Evolutionary conservation across 2,329 filamentous ascomycete genomes (phyloP), one percentile per base, ranked within the genome.

Genomic region (Botrytis hyacinthi): DNA sequence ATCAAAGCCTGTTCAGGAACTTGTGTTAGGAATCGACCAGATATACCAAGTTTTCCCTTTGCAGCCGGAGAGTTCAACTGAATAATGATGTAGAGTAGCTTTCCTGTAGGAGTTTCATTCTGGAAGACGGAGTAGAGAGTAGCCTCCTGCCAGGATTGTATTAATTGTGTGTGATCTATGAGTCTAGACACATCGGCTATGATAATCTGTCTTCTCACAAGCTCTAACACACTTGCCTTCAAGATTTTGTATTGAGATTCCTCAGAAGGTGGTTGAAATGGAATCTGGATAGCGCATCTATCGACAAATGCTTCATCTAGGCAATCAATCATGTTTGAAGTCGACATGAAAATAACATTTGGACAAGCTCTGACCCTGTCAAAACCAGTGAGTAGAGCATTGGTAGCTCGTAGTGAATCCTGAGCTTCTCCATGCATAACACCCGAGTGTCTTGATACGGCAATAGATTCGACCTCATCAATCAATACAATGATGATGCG

Each of bases 391-490:
- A 81, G 73, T 6, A 81, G 76, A n/a, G 80, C 77, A 74, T 81
- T 81, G 6, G 80, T 81, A 3, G 79, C 80, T 65, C 80, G 75
- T 29, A 81, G 48, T 2, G 80, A 77, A 66, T 81, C 80, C 46
- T 79, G 78, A 1, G 75, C 76, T 51, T 81, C 80, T 20, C 77
- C 78, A 65, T 77, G 71, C 4, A 68, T 75, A 16, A 57, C 76
- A 32, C 76, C 75, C 8, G 72, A 71, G 42, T 78, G 74, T 67
- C 81, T 73, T 12, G 78, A 79, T 35, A 63, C 60, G 6, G 70
- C 79, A 61, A 82, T 78, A 40, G 78, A 79, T 73, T 82, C 81
- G 44, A 81, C 78, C 70, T 82, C 81, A 61, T 82, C 80, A 57
- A 82, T 80, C 0, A 82, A 67, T 29, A 81, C 76, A 66, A 79